phyloP scores from a whole-genome alignment of 768 basidiomycete species.

The Artomyces pyxidatus region DNA sequence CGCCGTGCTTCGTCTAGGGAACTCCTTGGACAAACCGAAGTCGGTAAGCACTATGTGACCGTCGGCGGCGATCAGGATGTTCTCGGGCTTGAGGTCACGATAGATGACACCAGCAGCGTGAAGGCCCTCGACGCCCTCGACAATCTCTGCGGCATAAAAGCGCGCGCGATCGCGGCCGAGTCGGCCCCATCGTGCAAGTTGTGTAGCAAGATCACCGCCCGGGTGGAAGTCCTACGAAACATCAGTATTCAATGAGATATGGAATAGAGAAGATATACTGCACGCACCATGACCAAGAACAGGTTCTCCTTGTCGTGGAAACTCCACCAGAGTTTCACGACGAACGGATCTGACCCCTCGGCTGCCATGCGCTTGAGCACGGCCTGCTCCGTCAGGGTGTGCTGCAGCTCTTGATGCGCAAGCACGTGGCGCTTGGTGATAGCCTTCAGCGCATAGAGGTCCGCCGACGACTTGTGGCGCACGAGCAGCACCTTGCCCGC shows the following conservation, averaged over 20 bases:
- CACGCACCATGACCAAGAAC: conserved; percentile 86
- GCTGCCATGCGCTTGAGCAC: conserved; percentile 93
- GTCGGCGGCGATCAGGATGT: conserved; percentile 87
- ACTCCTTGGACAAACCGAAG: conserved; percentile 92
- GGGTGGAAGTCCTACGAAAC: conserved; percentile 77
- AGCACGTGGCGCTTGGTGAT: conserved; percentile 97
- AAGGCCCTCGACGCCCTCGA: conserved; percentile 91
- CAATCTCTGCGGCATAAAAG: conserved; percentile 97
- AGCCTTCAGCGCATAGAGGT: conserved; percentile 90
- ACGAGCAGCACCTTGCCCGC: conserved; percentile 96
- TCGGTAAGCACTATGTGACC: conserved; percentile 97
- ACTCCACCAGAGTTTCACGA: conserved; percentile 93
- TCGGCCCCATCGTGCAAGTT: conserved; percentile 92
- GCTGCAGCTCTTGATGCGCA: conserved; percentile 92
- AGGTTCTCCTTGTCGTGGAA: conserved; percentile 98
- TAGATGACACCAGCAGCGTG: conserved; percentile 95
- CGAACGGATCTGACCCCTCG: conserved; percentile 82
- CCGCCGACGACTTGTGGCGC: conserved; percentile 60
- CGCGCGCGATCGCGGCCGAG: conserved; percentile 89
- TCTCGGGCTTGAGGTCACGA: conserved; percentile 95
- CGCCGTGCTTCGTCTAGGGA: conserved; percentile 46
- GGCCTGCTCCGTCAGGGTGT: conserved; percentile 93
- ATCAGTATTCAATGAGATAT: background rate
- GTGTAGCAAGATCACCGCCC: conserved; percentile 94
- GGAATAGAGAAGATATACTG: background rate